Evolutionary conservation across 2,329 filamentous ascomycete genomes (phyloP).

Genomic region (Fusarium caatingaense): DNA sequence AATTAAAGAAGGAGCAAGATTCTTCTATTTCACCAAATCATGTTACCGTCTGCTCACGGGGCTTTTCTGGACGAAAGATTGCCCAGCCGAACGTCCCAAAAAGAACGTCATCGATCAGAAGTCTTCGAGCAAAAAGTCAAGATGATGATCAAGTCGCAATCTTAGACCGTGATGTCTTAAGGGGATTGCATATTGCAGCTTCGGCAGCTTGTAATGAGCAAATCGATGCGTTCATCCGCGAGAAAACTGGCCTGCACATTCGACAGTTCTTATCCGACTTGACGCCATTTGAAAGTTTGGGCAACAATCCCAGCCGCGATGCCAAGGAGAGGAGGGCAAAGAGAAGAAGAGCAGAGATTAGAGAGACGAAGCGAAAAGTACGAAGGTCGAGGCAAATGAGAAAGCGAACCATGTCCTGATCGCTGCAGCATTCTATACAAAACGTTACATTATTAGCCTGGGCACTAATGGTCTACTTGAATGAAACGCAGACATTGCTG

Average conservation of each 20-base stretch:
- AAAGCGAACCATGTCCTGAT: conserved; percentile 16
- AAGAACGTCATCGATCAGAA: conserved; percentile 52
- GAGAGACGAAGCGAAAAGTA: conserved; percentile 51
- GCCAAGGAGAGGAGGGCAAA: conserved; percentile 44
- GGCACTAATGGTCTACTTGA: conserved; percentile 2
- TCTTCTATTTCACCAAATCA: conserved; percentile 36
- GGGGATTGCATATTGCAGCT: conserved; percentile 66
- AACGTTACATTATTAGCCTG: conserved; percentile 18
- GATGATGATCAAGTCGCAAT: conserved; percentile 55
- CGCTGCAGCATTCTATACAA: background rate
- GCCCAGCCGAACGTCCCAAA: conserved; percentile 51
- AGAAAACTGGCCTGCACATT: conserved; percentile 64
- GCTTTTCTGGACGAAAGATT: conserved; percentile 39
- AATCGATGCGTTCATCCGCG: conserved; percentile 63
- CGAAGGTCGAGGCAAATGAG: conserved; percentile 50
- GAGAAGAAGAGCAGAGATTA: conserved; percentile 49
- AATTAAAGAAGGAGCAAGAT: background rate
- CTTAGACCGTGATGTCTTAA: conserved; percentile 63
- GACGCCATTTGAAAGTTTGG: conserved; percentile 61
- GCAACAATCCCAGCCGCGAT: conserved; percentile 45
- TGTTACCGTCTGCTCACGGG: conserved; percentile 45
- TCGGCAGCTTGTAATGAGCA: conserved; percentile 67
- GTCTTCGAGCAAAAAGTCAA: conserved; percentile 31
- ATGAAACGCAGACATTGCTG: conserved; percentile 8
- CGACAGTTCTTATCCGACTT: conserved; percentile 67